Conservation (phyloP, 2,329 filamentous ascomycete genomes). For the Pyrenophora graminea region DNA sequence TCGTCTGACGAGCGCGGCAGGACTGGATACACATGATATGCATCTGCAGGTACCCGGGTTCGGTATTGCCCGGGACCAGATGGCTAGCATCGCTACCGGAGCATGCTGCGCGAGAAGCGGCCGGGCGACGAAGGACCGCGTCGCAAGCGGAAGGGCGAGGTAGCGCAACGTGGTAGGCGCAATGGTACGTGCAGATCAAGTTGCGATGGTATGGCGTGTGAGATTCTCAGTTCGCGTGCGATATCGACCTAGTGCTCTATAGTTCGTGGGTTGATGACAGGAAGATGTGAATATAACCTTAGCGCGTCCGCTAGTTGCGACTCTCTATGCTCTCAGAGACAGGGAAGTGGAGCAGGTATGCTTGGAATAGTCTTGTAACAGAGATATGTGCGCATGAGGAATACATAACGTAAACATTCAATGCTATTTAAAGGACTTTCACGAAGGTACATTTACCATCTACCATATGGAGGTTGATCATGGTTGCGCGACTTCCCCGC, state of each 20-base stretch:
- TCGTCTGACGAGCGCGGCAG: conserved; percentile 56
- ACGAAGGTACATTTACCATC: too few relatives aligned
- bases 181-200: neutral
- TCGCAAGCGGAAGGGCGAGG: conserved; percentile 18
- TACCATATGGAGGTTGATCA: neutral
- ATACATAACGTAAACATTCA: too few relatives aligned
- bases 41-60: conserved; percentile 66
- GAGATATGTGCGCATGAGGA: too few relatives aligned
- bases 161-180: conserved; percentile 19
- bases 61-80: conserved; percentile 70
- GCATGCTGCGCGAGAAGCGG: conserved; percentile 35
- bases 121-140: conserved; percentile 25
- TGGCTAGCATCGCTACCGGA: conserved; percentile 63
- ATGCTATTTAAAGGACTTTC: too few relatives aligned
- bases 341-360: too few relatives aligned
- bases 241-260: neutral
- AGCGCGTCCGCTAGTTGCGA: conserved; percentile 13
- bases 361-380: too few relatives aligned
- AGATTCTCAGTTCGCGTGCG: neutral
- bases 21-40: conserved; percentile 60
- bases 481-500: conserved; percentile 10
- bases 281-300: conserved; percentile 6
- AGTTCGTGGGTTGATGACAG: neutral
- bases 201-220: neutral
- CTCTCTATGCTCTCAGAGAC: neutral